Conservation (phyloP, 495 filamentous ascomycete species). For the Trichoderma gamsii region DNA sequence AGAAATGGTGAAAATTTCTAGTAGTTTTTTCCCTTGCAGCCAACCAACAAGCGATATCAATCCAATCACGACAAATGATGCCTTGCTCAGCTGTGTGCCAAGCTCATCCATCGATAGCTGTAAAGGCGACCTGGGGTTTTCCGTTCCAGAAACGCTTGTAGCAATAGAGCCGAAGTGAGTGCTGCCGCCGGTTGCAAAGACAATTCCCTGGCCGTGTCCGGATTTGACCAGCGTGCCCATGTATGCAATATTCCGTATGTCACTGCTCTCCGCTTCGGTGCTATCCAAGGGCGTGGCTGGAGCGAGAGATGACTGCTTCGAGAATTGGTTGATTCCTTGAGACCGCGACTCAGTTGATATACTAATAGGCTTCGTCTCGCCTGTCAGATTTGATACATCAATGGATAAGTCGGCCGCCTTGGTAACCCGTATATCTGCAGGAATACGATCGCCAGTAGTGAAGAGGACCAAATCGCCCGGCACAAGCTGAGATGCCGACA, state of each 20-base stretch:
- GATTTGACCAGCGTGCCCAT: constrained; percentile 97
- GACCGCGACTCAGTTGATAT: constrained; percentile 66
- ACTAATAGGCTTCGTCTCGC: constrained; percentile 86
- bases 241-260: constrained; percentile 75
- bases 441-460: constrained; percentile 91
- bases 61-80: constrained; percentile 90
- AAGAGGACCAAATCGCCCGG: constrained; percentile 90
- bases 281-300: constrained; percentile 20
- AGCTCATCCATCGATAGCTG: constrained; percentile 96
- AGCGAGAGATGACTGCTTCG: constrained; percentile 31
- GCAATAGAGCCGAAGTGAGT: constrained; percentile 98
- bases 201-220: constrained; percentile 92
- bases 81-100: constrained; percentile 87
- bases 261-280: constrained; percentile 26
- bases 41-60: constrained; percentile 86
- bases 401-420: constrained; percentile 80
- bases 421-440: constrained; percentile 93
- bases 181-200: constrained; percentile 84
- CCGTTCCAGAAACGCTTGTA: constrained; percentile 83
- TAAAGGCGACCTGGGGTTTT: constrained; percentile 87
- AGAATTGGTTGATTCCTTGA: constrained; percentile 34
- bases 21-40: constrained; percentile 76
- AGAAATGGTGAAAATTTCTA: constrained; percentile 97
- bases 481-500: constrained; percentile 80
- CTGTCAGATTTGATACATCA: constrained; percentile 95